A percentile compares a stretch with the other conserved stretches of the same genome.
Evolutionary conservation across 805 yeast genomes (phyloP).

Genomic region (Pichia ethanolica): DNA sequence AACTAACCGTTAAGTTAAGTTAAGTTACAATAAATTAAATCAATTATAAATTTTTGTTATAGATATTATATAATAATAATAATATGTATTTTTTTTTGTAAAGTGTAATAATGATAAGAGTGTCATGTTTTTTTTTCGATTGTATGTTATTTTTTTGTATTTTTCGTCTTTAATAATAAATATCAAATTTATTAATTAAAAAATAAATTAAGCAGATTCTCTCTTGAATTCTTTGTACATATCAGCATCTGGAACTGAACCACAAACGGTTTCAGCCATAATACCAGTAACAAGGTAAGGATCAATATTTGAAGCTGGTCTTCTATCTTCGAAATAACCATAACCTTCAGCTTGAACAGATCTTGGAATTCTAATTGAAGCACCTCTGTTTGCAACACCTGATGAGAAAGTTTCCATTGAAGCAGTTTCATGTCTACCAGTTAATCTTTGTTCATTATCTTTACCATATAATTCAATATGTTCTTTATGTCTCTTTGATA

Average conservation of each 20-base stretch:
- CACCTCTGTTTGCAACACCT: slow-evolving; percentile 99
- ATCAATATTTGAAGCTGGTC: slow-evolving; percentile 99
- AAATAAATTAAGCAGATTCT: slow-evolving; percentile 38
- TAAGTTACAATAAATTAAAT: too few relatives aligned
- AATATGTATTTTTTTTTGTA: too few relatives aligned
- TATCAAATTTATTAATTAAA: background rate
- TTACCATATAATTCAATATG: slow-evolving; percentile 93
- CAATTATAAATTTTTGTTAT: too few relatives aligned
- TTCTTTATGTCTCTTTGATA: slow-evolving; percentile 93
- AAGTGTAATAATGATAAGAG: slow-evolving; percentile 14
- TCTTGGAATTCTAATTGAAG: slow-evolving; percentile 97
- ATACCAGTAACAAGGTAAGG: slow-evolving; percentile 98
- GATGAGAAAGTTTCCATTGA: slow-evolving; percentile 83
- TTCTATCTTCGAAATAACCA: slow-evolving; percentile 99
- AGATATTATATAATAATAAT: too few relatives aligned
- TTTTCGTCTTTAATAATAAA: background rate
- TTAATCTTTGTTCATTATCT: slow-evolving; percentile 91
- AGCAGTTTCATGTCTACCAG: slow-evolving; percentile 99
- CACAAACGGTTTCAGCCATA: slow-evolving; percentile 93
- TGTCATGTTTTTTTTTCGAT: too few relatives aligned
- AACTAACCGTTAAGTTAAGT: too few relatives aligned
- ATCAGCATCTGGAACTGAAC: slow-evolving; percentile 90
- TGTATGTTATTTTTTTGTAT: background rate
- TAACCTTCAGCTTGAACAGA: slow-evolving; percentile 95
- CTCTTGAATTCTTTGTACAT: slow-evolving; percentile 86